Conservation (phyloP, 805 yeast species). For the Starmerella bombi region DNA sequence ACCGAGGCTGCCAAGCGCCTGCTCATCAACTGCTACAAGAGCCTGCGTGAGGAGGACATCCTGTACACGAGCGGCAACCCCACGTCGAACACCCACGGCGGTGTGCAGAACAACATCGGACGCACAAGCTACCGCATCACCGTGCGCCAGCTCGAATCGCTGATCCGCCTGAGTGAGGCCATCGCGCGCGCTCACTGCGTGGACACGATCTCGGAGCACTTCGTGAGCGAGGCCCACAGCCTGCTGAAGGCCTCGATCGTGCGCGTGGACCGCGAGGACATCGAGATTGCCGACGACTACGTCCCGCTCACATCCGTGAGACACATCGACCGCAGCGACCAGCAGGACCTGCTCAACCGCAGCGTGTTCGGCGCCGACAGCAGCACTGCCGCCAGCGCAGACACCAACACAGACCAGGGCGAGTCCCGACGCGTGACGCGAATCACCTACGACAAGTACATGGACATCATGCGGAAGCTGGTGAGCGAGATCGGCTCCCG, state of each 20-base stretch:
- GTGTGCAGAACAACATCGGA: slow-evolving; percentile 27
- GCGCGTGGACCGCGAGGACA: slow-evolving; percentile 85
- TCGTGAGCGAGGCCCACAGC: slow-evolving; percentile 89
- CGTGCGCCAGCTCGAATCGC: slow-evolving; percentile 77
- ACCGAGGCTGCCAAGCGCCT: slow-evolving; percentile 65
- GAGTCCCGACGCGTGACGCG: slow-evolving; percentile 31
- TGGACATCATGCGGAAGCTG: slow-evolving; percentile 43
- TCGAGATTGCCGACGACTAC: slow-evolving; percentile 65
- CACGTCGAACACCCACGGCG: slow-evolving; percentile 8
- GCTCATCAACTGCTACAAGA: slow-evolving; percentile 68
- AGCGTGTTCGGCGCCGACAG: slow-evolving; percentile 12
- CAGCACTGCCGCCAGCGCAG: slow-evolving; percentile 3
- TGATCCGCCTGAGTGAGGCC: slow-evolving; percentile 79
- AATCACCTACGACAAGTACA: slow-evolving; percentile 76
- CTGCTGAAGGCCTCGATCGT: slow-evolving; percentile 81
- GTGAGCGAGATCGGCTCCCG: slow-evolving; percentile 12
- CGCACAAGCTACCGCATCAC: slow-evolving; percentile 86
- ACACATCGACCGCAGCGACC: slow-evolving; percentile 18
- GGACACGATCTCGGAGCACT: slow-evolving; percentile 66
- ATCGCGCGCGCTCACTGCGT: slow-evolving; percentile 95
- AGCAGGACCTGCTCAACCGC: slow-evolving; percentile 13
- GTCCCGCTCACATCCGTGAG: slow-evolving; percentile 24
- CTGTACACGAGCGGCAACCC: slow-evolving; percentile 48
- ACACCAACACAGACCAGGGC: not conserved
- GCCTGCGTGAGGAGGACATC: slow-evolving; percentile 77